Evolutionary conservation across 768 basidiomycete genomes (phyloP).

Genomic region (Tylopilus sp.): DNA sequence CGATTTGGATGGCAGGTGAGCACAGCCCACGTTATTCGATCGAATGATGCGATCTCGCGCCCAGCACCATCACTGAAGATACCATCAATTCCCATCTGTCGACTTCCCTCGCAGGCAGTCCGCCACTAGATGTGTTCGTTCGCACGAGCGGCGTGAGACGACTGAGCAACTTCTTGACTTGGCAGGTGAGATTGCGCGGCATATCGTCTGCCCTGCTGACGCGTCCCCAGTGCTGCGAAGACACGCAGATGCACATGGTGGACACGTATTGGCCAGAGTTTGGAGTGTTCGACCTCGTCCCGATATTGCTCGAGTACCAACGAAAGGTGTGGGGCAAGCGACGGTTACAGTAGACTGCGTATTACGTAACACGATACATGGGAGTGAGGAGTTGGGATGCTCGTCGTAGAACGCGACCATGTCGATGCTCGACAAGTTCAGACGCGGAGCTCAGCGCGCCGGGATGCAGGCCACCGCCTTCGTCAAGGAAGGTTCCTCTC

Average conservation of each 20-base stretch:
- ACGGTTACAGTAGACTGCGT: neutral
- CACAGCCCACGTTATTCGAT: no score
- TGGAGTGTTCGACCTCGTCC: conserved; percentile 80
- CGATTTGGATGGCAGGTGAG: conserved; percentile 27
- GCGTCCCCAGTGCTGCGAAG: conserved; percentile 60
- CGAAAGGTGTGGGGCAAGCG: conserved; percentile 51
- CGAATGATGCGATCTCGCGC: no score
- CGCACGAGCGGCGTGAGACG: conserved; percentile 83
- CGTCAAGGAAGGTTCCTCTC: conserved; percentile 59
- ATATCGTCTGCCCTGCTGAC: neutral
- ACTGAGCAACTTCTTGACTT: conserved; percentile 73
- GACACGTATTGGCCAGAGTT: conserved; percentile 92
- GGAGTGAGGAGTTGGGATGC: no score
- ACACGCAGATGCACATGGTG: conserved; percentile 86
- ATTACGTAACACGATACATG: conserved; percentile 12
- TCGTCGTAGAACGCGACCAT: conserved; percentile 29
- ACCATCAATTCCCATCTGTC: conserved; percentile 66
- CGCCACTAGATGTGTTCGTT: conserved; percentile 85
- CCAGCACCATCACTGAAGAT: conserved; percentile 57
- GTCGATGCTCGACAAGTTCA: conserved; percentile 80
- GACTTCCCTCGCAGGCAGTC: conserved; percentile 61
- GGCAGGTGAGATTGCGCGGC: conserved; percentile 67
- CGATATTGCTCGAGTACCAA: conserved; percentile 87
- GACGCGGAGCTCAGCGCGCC: conserved; percentile 75
- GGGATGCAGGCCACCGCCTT: conserved; percentile 78